phyloP scores from a whole-genome alignment of 306 rosid species.

The Castanospermum australe region DNA sequence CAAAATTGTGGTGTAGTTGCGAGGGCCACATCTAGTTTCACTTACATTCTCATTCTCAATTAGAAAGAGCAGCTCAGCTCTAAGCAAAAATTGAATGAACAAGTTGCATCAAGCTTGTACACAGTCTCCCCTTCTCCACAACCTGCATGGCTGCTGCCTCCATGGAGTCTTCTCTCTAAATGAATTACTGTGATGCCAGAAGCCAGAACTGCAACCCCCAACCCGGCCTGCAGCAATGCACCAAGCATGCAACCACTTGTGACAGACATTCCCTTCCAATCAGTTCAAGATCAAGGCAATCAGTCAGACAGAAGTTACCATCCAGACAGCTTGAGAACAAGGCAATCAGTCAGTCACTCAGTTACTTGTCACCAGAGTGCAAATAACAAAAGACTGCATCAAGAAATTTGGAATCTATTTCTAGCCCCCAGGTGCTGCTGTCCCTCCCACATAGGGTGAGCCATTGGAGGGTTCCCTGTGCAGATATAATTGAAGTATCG shows the following conservation, averaged over 20 bases:
- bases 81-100: conserved; percentile 43
- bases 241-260: conserved; percentile 18
- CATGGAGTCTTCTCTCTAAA: conserved; percentile 41
- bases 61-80: conserved; percentile 57
- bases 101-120: conserved; percentile 53
- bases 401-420: conserved; percentile 28
- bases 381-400: conserved; percentile 37
- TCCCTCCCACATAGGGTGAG: conserved; percentile 21
- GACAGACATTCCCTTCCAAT: conserved; percentile 12
- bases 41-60: conserved; percentile 55
- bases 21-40: conserved; percentile 70
- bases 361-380: conserved; percentile 36
- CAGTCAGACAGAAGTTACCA: background rate
- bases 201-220: conserved; percentile 32
- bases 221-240: conserved; percentile 21
- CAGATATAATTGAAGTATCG: conserved; percentile 24
- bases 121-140: conserved; percentile 40
- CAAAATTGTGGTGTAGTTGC: conserved; percentile 88
- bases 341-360: conserved; percentile 23
- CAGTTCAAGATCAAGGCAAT: conserved; percentile 24
- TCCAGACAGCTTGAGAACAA: conserved; percentile 12
- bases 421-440: conserved; percentile 28
- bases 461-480: conserved; percentile 34
- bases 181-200: conserved; percentile 36
- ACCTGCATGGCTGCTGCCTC: conserved; percentile 38